Conservation (phyloP, 163 green algal species). For the Trebouxia gelatinosa region DNA sequence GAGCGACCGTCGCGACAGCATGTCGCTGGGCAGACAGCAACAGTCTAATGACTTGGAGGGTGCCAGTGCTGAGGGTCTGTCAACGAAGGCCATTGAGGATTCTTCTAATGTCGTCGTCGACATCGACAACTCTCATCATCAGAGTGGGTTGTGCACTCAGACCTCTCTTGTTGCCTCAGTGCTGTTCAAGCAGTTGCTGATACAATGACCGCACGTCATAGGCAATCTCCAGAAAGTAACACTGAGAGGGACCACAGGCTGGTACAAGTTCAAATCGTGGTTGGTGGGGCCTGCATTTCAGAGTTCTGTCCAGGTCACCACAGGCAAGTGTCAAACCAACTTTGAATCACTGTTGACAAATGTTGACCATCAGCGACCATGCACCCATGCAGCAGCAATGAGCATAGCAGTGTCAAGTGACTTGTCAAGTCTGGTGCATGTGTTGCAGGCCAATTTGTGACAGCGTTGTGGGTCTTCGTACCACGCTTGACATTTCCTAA, state of each 20-base stretch:
- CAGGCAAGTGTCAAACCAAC: neutral
- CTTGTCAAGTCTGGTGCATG: neutral
- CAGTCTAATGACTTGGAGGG: no score
- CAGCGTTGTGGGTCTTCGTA: constrained; percentile 9
- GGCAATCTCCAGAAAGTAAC: no score
- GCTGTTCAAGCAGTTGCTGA: no score
- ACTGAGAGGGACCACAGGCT: neutral
- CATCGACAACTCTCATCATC: no score
- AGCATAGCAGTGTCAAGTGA: neutral
- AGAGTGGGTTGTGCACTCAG: no score
- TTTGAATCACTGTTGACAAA: neutral
- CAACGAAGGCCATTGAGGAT: no score
- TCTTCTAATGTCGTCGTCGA: no score
- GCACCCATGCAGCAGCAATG: neutral
- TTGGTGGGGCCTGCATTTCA: constrained; percentile 5
- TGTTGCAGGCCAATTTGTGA: constrained; percentile 17
- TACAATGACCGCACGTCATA: no score
- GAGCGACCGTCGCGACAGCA: no score
- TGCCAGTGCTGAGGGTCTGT: no score
- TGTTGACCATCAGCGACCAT: neutral
- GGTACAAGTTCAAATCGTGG: neutral
- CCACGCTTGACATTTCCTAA: constrained; percentile 15
- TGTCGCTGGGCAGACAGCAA: no score
- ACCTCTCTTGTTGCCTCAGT: no score
- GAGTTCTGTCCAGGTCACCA: constrained; percentile 6